phyloP scores from a whole-genome alignment of 768 basidiomycete species.

The Mycena alexandri region DNA sequence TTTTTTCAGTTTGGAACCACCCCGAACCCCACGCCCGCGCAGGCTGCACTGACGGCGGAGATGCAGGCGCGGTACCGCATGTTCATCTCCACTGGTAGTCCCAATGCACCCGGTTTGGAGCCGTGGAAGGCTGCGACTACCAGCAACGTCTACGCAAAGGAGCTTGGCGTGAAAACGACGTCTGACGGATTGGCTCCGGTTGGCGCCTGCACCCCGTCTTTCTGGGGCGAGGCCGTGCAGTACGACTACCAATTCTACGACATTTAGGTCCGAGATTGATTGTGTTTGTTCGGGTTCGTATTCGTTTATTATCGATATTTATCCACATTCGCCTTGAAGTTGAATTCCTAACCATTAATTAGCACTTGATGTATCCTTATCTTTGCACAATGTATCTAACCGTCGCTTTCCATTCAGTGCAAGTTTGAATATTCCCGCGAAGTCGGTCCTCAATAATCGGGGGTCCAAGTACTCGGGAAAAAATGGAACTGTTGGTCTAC shows the following conservation, averaged over 20 bases:
- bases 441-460: too few species aligned
- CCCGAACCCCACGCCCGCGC: conserved; percentile 64
- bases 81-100: conserved; percentile 72
- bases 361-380: too few species aligned
- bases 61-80: conserved; percentile 76
- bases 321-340: too few species aligned
- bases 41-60: conserved; percentile 69
- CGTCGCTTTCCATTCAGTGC: too few species aligned
- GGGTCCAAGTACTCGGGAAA: too few species aligned
- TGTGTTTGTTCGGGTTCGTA: too few species aligned
- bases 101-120: conserved; percentile 67
- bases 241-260: conserved; percentile 81
- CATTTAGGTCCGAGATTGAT: too few species aligned
- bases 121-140: conserved; percentile 68
- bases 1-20: conserved; percentile 64
- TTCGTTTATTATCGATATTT: too few species aligned
- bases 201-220: conserved; percentile 71
- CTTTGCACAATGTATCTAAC: too few species aligned
- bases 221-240: conserved; percentile 74
- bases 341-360: too few species aligned
- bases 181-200: conserved; percentile 52
- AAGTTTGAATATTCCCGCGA: too few species aligned
- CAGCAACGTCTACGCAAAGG: conserved; percentile 65
- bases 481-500: too few species aligned
- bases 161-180: conserved; percentile 64